Evolutionary conservation across 768 basidiomycete species (phyloP), one percentile per base, ranked within the genome.

Genomic region (Termitomyces sp.): DNA sequence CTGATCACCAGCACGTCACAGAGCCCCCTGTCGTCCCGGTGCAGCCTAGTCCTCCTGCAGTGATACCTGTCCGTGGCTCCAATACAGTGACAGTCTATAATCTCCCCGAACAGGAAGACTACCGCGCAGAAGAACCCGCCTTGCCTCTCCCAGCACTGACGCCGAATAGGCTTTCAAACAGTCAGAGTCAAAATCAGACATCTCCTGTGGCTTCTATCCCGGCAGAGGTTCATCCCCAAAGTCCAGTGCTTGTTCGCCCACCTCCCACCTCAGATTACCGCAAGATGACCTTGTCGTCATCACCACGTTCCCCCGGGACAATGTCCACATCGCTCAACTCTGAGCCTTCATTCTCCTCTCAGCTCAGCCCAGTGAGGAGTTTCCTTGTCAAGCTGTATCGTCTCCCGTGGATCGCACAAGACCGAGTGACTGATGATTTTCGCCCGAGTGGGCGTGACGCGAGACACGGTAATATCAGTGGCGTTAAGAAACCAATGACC

Each of bases 371-470:
- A 1, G 59, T 81, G 12, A 73, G 74, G 34, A 70, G 73, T 14
- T 81, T 81, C 55, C 65, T 79, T 53, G 63, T 70, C 7, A 70
- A 64, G 2, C 31, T 82, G 4, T 75, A 79, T 48, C 59, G 68
- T 18, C 71, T 82, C 49, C 81, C 81, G 1, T 82, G 81, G 81
- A 64, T 79, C 8, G 71, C 79, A 7, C 64, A 69, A 4, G 67
- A 71, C 2, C 71, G 79, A 47, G 74, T 82, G 57, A 79, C 79
- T 1, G 69, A 74, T 8, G 74, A 76, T 56, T 80, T 82, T 57
- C 62, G 74, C 14, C 79, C 81, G 0, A 73, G 68, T 10, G 67
- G 68, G 54, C 67, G 44, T 54, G 55, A 64, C 53, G 48, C 56
- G 42, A 56, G 53, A 36, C 54, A 53, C 46, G 37, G 56, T 58